A percentile compares a stretch with the other conserved stretches of the same genome.
phyloP scores from a whole-genome alignment of 164 flowering plant species.

The Annona squamosa region DNA sequence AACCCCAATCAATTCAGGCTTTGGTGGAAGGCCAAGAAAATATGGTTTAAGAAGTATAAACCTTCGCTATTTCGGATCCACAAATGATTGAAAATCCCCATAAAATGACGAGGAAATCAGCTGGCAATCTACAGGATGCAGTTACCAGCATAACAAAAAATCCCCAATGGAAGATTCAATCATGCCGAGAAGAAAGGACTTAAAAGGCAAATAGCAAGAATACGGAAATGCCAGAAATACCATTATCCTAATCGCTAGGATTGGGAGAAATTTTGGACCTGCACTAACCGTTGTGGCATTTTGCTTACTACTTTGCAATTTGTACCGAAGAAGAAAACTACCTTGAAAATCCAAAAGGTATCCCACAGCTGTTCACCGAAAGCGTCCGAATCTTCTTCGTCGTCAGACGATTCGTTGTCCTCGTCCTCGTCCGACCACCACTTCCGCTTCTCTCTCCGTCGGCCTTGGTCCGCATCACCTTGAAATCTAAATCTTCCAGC shows the following conservation, averaged over 20 bases:
- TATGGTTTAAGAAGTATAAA: not conserved
- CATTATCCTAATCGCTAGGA: too few relatives aligned
- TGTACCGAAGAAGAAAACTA: constrained; percentile 1
- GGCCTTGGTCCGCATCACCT: constrained; percentile 8
- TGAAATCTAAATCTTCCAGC: constrained; percentile 11
- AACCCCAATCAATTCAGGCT: constrained; percentile 4
- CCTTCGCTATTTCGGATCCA: not conserved
- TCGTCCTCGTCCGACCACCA: constrained; percentile 28
- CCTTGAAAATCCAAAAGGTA: constrained; percentile 54
- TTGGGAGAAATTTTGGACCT: too few relatives aligned
- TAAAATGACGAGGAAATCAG: not conserved
- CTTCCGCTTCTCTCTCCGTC: constrained; percentile 13
- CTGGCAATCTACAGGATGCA: not conserved
- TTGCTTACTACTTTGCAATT: too few relatives aligned
- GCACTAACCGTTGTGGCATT: too few relatives aligned
- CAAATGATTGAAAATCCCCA: not conserved
- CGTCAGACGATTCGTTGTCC: constrained; percentile 10
- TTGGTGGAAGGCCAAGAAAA: not conserved
- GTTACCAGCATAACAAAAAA: not conserved
- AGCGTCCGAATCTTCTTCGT: constrained; percentile 18
- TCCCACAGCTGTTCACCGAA: constrained; percentile 22
- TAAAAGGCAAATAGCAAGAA: too few relatives aligned
- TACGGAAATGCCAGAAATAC: too few relatives aligned
- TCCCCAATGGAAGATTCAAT: too few relatives aligned
- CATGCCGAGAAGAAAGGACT: too few relatives aligned